A percentile compares a stretch with the other conserved stretches of the same genome.
phyloP scores from a whole-genome alignment of 2,329 filamentous ascomycete species.

The Sphaerulina musiva region DNA sequence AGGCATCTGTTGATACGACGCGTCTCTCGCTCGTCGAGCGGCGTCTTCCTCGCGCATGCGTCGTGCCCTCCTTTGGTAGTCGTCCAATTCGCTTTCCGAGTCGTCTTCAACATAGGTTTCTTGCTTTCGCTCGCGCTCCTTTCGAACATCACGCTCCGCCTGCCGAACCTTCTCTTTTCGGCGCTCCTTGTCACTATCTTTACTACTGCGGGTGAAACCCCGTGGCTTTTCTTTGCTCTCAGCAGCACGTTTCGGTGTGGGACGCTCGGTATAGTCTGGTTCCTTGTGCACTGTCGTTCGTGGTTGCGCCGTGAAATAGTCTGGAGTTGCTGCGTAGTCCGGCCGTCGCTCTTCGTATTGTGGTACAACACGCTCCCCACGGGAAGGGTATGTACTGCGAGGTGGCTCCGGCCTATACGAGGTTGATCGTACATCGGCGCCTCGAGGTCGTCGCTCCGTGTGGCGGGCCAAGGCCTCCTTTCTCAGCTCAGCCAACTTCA shows the following conservation, averaged over 20 bases:
- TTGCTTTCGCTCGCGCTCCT: conserved; percentile 36
- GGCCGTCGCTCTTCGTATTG: conserved; percentile 32
- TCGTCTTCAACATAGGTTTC: conserved; percentile 30
- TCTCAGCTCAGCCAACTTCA: conserved; percentile 59
- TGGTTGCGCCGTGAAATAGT: conserved; percentile 34
- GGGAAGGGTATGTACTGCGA: conserved; percentile 12
- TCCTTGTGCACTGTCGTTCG: conserved; percentile 35
- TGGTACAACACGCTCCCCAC: conserved; percentile 19
- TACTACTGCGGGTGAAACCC: conserved; percentile 10
- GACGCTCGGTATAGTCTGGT: conserved; percentile 34
- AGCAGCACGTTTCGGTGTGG: conserved; percentile 13
- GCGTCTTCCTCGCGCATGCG: conserved; percentile 24
- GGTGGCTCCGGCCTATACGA: conserved; percentile 15
- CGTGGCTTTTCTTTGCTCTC: conserved; percentile 22
- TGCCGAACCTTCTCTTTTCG: conserved; percentile 37
- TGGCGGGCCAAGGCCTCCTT: conserved; percentile 46
- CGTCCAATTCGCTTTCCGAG: conserved; percentile 27
- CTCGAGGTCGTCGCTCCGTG: conserved; percentile 15
- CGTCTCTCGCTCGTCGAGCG: conserved; percentile 19
- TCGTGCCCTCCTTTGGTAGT: conserved; percentile 18
- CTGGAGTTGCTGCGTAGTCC: conserved; percentile 14
- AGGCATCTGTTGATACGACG: conserved; percentile 23
- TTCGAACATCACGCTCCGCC: conserved; percentile 37
- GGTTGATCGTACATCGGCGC: conserved; percentile 14
- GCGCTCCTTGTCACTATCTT: conserved; percentile 34